A percentile compares a stretch with the other conserved stretches of the same genome.
These are phyloP conservation scores for Lactuca saligna DNA, from an alignment of 129 eudicot genomes.

Conservation along the genomic window DNA sequence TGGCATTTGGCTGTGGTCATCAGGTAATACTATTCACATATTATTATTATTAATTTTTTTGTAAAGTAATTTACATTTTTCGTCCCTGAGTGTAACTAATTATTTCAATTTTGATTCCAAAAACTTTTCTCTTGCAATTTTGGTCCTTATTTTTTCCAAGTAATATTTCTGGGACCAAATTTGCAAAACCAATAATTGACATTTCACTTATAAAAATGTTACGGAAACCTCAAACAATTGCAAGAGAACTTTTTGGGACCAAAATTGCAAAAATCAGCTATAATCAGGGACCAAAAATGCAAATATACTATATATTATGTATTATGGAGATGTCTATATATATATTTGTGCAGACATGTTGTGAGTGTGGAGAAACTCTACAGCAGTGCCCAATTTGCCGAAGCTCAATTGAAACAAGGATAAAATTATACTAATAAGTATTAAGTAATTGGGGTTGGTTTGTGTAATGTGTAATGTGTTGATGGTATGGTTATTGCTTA, in stretches of 20 bases:
- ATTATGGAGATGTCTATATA: not conserved
- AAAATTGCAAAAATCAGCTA: no score
- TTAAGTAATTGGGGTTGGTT: not conserved
- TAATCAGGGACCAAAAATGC: no score
- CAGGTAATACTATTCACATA: conserved; percentile 52
- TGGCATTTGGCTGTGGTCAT: conserved; percentile 99
- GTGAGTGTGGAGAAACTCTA: conserved; percentile 81
- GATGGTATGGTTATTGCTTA: no score
- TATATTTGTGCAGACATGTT: conserved; percentile 64
- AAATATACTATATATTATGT: not conserved
- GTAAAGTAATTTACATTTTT: not conserved
- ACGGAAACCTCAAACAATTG: no score
- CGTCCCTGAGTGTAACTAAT: not conserved
- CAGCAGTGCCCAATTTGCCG: conserved; percentile 84
- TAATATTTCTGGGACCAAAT: not conserved
- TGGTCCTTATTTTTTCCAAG: not conserved
- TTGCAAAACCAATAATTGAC: no score
- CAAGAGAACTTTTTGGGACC: no score
- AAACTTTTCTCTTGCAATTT: not conserved
- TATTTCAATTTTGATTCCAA: not conserved
- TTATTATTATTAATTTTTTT: not conserved
- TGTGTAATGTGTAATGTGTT: conserved; percentile 1
- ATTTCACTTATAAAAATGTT: no score
- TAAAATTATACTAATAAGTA: conserved; percentile 73
- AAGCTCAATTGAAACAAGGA: conserved; percentile 65